Evolutionary conservation across 2,329 filamentous ascomycete species (phyloP), one percentile per base, ranked within the genome.

Genomic region (Aureobasidium subglaciale): DNA sequence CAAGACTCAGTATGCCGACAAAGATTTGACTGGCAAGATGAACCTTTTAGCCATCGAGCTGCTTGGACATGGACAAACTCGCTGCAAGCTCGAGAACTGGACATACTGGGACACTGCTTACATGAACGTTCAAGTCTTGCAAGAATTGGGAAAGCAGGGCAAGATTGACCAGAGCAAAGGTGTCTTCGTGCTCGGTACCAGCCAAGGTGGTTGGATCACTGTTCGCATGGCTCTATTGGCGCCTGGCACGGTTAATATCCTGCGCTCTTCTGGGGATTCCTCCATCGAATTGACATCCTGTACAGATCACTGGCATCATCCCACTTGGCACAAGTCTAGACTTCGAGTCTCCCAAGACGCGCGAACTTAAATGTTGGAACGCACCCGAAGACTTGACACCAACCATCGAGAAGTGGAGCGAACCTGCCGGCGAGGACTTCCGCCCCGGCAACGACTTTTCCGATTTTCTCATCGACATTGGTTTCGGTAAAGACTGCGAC

Each of bases 71-170:
- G 78, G 78, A 4, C 64, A 73, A 56, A 80, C 78, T 4, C 66
- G 72, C 9, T 71, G 71, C 6, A 65, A 67, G 16, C 59, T 63
- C 3, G 71, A 76, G 55, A 70, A 78, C 45, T 81, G 72, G 62
- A 81, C 77, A 8, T 81, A 81, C 62, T 81, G 78, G 78, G 77
- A 79, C 60, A 73, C 75, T 0, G 77, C 77, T 2, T 69, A 72
- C 54, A 78, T 73, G 70, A 70, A 69, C 49, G 37, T 74, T 5
- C 69, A 72, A 59, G 71, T 72, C 6, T 62, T 74, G 58, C 67
- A 72, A 15, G 64, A 62, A 3, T 57, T 78, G 6, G 67, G 67
- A 0, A 71, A 78, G 16, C 59, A 69, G 11, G 63, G 63, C 20
- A 73, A 72, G 59, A 71, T 71, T 0, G 48, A 40, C 15, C 30